Base-by-base conservation (phyloP, 2,329 filamentous ascomycete species). In the Ploettnerulaceae sp. region DNA sequence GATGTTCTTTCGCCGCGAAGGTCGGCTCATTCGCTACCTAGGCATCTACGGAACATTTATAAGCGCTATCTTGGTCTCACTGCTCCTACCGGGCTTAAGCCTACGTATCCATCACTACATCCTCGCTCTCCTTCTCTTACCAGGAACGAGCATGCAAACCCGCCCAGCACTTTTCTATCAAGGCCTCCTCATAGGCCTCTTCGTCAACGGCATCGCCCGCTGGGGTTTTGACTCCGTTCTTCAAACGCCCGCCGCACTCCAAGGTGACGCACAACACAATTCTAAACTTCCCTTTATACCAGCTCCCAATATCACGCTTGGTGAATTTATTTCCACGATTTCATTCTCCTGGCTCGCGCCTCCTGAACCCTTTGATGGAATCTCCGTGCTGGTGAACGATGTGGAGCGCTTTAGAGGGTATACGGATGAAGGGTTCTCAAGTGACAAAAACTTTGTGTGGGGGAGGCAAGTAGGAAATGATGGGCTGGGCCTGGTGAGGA, bases 41-140 rank as follows among this genome's bases (percentile, higher is more conserved):
- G 80, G 79, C 57, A 73, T 95, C 15, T 96, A 96, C 64, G 76
- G 73, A 17, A 70, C 86, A 4, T 78, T 95, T 53, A 69, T 80
- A 2, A 63, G 71, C 2, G 73, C 72, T n/a, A 78, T 97, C 26
- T 61, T 93, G 22, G 68, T 89, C 39, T 76, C 86, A 25, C 72
- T 95, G 9, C 69, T 77, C 1, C 68, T 95, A 5, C 91, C 91
- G 0, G 78, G 81, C 6, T 79, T 95, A 41, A 85, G 82, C 52
- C 74, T 98, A 39, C 82, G 93, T 25, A 89, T 98, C 47, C 93
- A 98, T 63, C 93, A 98, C 66, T 98, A 97, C 64, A 87, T 97
- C 54, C 73, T 97, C 4, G 89, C 84, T 1, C 76, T 98, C 11
- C 72, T 97, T 0, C 76, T 98, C 0, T 76, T 97, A 4, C 89